Evolutionary conservation across 2,329 filamentous ascomycete genomes (phyloP), one percentile per base, ranked within the genome.

Genomic region (Colletotrichum horii): DNA sequence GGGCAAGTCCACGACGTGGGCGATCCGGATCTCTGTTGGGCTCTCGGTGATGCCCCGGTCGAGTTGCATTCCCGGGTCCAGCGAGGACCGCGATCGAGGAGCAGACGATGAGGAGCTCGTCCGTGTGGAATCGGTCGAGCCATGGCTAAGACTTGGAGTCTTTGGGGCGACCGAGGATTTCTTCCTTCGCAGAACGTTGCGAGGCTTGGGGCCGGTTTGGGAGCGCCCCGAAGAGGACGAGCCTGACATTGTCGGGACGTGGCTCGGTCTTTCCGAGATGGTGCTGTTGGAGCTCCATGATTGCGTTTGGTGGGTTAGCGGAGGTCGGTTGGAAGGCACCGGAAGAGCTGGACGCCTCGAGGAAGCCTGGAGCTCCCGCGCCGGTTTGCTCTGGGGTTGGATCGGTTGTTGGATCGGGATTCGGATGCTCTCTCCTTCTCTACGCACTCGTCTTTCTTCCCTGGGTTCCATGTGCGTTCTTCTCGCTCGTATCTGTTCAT

Each of bases 121-220:
- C 70, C 85, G 86, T 48, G 80, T 83, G 62, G 83, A 85, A 66
- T 80, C 81, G 71, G 80, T 81, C 28, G 85, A 83, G 34, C 84
- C 83, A 56, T 80, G 83, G 15, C 81, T 83, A 11, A 78, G 71
- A 48, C 79, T 83, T 24, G 79, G 78, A 8, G 81, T 76, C 26
- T 88, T 84, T 71, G 85, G 84, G 3, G 87, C 83, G 52, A 88
- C 80, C 14, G 85, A 86, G 16, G 89, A 88, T 71, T 87, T 86
- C 80, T 91, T 91, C 78, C 87, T 87, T 78, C 88, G 84, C 64
- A 91, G 80, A 11, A 87, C 84, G 79, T 87, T 88, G 55, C 86
- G 86, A 30, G 83, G 81, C 36, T 81, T 84, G 28, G 80, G 71
- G 24, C 77, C 78, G 56, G 80, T 83, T 55, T 83, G 80, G 1